Conservation (phyloP, 306 rosid genomes). For the Malus sieversii region DNA sequence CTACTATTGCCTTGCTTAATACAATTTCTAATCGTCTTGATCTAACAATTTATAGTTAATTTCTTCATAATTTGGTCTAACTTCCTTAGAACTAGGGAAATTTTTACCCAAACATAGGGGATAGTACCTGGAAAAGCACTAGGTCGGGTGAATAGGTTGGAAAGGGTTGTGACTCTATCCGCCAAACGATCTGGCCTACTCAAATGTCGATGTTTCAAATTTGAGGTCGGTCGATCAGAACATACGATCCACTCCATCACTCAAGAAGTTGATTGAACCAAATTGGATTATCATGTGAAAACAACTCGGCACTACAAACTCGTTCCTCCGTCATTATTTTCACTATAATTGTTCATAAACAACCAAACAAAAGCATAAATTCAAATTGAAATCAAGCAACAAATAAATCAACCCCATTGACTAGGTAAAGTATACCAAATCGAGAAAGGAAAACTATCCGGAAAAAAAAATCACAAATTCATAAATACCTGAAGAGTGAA, state of each 20-base stretch:
- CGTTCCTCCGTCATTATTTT: background rate
- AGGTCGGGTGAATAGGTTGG: background rate
- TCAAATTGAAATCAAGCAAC: background rate
- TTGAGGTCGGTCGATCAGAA: background rate
- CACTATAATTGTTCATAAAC: background rate
- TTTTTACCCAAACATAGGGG: background rate
- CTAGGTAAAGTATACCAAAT: background rate
- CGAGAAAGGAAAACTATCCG: too few species aligned
- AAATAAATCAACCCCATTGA: background rate
- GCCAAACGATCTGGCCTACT: fast-evolving
- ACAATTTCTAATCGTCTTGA: background rate
- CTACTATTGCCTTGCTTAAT: too few species aligned
- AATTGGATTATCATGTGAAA: background rate
- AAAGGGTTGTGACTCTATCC: background rate
- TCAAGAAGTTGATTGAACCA: background rate
- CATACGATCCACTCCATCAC: background rate
- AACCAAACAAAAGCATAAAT: background rate
- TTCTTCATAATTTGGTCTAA: too few species aligned
- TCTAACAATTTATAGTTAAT: background rate
- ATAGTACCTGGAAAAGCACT: background rate
- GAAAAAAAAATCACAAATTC: background rate
- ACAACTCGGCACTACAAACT: background rate
- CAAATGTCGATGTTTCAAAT: background rate
- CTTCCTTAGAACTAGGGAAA: too few species aligned
- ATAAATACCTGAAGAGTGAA: background rate